Conservation (phyloP, 331 rosid genomes). For the Erythrophleum ivorense region DNA sequence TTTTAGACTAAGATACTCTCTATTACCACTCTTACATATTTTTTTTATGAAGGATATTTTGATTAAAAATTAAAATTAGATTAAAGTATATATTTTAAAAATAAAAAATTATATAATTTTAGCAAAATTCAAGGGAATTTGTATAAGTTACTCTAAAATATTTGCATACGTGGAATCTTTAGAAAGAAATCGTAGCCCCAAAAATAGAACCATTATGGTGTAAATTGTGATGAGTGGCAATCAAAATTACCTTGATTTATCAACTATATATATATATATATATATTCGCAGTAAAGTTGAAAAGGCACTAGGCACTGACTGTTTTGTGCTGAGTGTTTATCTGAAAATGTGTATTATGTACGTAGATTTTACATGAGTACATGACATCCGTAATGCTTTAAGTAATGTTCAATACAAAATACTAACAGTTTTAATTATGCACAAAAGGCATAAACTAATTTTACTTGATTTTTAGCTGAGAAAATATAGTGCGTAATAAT, state of each 20-base stretch:
- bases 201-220: constrained; percentile 29
- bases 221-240: constrained; percentile 44
- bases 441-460: not conserved
- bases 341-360: not conserved
- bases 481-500: not conserved
- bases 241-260: constrained; percentile 41
- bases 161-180: constrained; percentile 12
- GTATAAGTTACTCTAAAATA: not conserved
- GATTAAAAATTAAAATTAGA: no score
- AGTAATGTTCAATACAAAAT: not conserved
- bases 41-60: no score
- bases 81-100: no score
- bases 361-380: not conserved
- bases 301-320: not conserved
- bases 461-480: no score
- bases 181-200: not conserved
- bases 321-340: no score
- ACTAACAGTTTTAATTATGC: not conserved
- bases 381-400: no score
- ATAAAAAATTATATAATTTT: no score
- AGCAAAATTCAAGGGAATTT: no score
- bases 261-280: no score
- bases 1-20: no score
- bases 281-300: constrained; percentile 21
- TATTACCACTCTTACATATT: no score